Percentiles rank a stretch among this genome's conserved stretches.
Evolutionary conservation across 2,329 filamentous ascomycete genomes (phyloP).

Genomic region (Nemania serpens): DNA sequence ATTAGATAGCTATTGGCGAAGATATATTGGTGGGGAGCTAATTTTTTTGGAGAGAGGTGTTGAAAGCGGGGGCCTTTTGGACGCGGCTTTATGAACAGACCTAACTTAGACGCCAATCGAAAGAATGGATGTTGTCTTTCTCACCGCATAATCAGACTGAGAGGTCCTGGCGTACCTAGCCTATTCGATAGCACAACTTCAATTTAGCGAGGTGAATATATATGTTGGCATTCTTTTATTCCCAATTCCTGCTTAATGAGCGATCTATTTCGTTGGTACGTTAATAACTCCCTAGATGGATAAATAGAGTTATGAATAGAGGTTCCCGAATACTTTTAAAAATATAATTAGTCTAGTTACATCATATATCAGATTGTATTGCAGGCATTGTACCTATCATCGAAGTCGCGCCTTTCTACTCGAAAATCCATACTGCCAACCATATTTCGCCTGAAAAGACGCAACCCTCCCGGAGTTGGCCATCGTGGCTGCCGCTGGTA

Average conservation of each 20-base stretch:
- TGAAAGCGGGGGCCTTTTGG: too few species aligned
- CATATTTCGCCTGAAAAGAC: background rate
- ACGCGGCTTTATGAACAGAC: background rate
- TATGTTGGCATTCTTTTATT: background rate
- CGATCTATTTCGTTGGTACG: background rate
- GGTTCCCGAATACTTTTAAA: background rate
- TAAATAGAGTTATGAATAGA: too few species aligned
- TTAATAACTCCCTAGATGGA: background rate
- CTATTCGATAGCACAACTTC: background rate
- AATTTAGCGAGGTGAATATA: too few species aligned
- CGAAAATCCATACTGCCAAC: background rate
- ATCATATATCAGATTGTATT: background rate
- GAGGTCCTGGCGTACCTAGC: background rate
- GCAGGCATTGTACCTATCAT: background rate
- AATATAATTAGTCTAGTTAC: background rate
- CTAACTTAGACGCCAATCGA: slow-evolving; percentile 5
- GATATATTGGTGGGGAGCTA: background rate
- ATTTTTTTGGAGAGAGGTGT: too few species aligned
- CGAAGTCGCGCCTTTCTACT: background rate
- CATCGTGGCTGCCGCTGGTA: background rate
- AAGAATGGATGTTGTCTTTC: background rate
- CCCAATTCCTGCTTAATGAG: background rate
- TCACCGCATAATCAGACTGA: background rate
- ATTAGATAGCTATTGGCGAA: background rate
- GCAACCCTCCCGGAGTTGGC: background rate